Base-by-base conservation (phyloP, 495 filamentous ascomycete genomes). In the Hypoxylon cercidicola region DNA sequence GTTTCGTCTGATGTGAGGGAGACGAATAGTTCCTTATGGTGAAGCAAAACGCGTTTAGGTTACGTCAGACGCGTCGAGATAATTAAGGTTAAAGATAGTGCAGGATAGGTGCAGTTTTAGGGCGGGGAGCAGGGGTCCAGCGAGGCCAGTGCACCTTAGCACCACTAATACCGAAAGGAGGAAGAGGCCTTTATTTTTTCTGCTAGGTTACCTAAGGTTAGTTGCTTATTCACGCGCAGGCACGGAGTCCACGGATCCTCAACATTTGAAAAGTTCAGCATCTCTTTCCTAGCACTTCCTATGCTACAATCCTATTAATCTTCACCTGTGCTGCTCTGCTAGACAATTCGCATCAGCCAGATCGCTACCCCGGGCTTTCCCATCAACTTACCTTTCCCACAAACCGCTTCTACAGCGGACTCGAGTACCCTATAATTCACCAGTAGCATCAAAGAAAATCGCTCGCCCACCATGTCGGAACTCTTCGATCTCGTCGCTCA, bases 401-500 rank as follows among this genome's bases (percentile, higher is more conserved):
- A 32, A 32, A 8, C 8, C 30, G 30, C 30, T 4, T 11, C 30
- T 32, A 32, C 30, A 11, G 41, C 41, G 7, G 18, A 18, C 6
- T 20, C 19, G 13, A 43, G n/a, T 23, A 18, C 37, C 21, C 19
- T 25, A 25, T 25, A 20, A 6, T 28, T 50, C 28, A 21, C n/a
- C 21, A 56, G 12, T 32, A 15, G 3, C 52, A 15, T 40, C 28
- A 51, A 54, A 60, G 15, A 23, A 56, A 43, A 57, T 62, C 3
- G 23, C 20, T 35, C 35, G 59, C 43, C 49, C 47, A 72, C 55
- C 30, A 75, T 79, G 74, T 74, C 75, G 34, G 70, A 68, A 68
- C 50, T 81, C 55, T 19, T 62, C 51, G 73, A 74, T 55, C 50
- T 77, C 44, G 23, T 73, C 50, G n/a, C 30, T 23, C 71, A 72